Base-by-base conservation (phyloP, 2,329 filamentous ascomycete genomes). In the Sporothrix brunneoviolacea region DNA sequence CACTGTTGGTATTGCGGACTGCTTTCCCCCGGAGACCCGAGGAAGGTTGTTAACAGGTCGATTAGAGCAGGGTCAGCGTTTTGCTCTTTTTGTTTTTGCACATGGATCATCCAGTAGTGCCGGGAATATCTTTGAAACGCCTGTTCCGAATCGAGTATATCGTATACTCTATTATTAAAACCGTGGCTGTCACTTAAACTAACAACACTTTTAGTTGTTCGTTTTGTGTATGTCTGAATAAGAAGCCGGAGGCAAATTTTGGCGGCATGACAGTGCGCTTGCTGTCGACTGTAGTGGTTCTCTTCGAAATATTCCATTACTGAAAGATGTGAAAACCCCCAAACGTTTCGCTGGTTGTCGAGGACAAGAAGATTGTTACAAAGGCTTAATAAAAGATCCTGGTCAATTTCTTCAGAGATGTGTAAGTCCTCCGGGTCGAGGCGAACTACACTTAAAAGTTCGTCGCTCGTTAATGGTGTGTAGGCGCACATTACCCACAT, bases 291-390 rank as follows among this genome's bases (percentile, higher is more conserved):
- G 46, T 44, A 54, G 35, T 43, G 50, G 15, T 52, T 33, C 3
- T 49, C 18, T 36, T 54, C 49, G 24, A 57, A 55, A 32, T 57
- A 57, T 33, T 57, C 55, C 6, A 47, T n/a, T 8, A 57, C 55
- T 8, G 54, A 55, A 4, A 54, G 55, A 61, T 57, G 52, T 38
- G 53, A 41, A n/a, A 53, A 51, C 22, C 32, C 38, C 38, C 52
- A 57, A 12, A 48, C 33, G 2, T 49, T 19, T 19, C 13, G 42
- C 28, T 49, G 42, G 8, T 42, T 38, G 32, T 55, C 50, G 22
- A 53, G 35, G 18, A 54, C 48, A 36, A 56, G 52, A n/a, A 56
- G 52, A 21, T 55, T 55, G n/a, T 50, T 52, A 35, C 50, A 52
- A 5, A 57, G 30, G 8, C 36, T 16, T 15, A 54, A 32, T 8